phyloP scores from a whole-genome alignment of 305 asterid genomes.

The Andrographis paniculata region DNA sequence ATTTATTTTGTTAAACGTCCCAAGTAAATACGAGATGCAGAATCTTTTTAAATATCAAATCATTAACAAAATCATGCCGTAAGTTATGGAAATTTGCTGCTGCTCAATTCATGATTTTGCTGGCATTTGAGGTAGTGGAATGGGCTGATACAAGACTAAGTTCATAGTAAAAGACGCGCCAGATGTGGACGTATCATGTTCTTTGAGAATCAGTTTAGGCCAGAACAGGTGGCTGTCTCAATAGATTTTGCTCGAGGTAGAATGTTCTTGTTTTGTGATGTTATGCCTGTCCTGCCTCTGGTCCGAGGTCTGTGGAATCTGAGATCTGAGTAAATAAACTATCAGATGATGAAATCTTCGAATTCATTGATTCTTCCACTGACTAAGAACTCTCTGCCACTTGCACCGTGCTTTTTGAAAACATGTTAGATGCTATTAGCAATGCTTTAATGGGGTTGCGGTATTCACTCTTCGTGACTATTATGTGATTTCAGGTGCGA shows the following conservation, averaged over 20 bases:
- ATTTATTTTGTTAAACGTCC: not conserved
- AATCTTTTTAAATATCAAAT: constrained; percentile 8
- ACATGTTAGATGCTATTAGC: too few species aligned
- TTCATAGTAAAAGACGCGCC: constrained; percentile 15
- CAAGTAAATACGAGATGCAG: not conserved
- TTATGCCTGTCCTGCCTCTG: constrained; percentile 34
- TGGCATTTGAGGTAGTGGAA: constrained; percentile 6
- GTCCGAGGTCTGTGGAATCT: constrained; percentile 30
- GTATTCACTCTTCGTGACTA: too few species aligned
- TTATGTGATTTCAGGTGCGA: too few species aligned
- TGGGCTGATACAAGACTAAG: constrained; percentile 12
- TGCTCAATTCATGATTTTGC: constrained; percentile 7
- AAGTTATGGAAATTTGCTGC: constrained; percentile 12
- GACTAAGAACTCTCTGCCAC: constrained; percentile 44
- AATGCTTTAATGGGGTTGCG: too few species aligned
- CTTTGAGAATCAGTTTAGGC: constrained; percentile 10
- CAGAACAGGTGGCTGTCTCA: constrained; percentile 24
- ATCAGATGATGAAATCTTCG: constrained; percentile 44
- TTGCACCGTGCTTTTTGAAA: constrained; percentile 7
- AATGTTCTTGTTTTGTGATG: constrained; percentile 27
- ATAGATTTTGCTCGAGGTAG: constrained; percentile 25
- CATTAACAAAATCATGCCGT: constrained; percentile 14
- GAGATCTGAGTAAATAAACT: constrained; percentile 32
- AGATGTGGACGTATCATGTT: constrained; percentile 15
- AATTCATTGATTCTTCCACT: constrained; percentile 35